phyloP scores from a whole-genome alignment of 192 early-diverging fungal species.

The Coemansia interrupta region DNA sequence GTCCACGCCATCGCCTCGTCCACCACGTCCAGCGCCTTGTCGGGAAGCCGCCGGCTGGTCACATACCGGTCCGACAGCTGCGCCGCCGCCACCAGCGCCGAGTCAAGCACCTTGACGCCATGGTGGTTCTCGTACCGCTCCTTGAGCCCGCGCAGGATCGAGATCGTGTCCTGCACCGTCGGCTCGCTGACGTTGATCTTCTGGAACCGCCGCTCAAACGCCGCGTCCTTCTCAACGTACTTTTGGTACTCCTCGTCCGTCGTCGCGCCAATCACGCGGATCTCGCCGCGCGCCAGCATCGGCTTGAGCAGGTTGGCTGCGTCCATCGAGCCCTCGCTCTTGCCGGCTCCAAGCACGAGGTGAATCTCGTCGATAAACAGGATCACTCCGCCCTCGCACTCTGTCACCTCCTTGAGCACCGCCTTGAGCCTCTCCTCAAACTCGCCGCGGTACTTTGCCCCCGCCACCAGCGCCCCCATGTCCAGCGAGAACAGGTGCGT shows the following conservation, averaged over 20 bases:
- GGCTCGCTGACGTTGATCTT: constrained; percentile 72
- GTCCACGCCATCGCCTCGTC: constrained; percentile 97
- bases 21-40: constrained; percentile 80
- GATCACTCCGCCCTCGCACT: constrained; percentile 83
- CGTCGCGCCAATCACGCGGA: constrained; percentile 94
- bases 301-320: constrained; percentile 97
- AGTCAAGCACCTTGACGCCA: constrained; percentile 68
- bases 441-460: constrained; percentile 95
- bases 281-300: constrained; percentile 95
- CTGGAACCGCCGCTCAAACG: constrained; percentile 79
- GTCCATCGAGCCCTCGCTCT: constrained; percentile 88
- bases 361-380: constrained; percentile 99
- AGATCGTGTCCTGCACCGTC: constrained; percentile 69
- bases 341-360: constrained; percentile 89
- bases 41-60: constrained; percentile 73
- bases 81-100: constrained; percentile 71
- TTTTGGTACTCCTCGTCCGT: constrained; percentile 94
- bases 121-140: constrained; percentile 77
- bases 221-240: constrained; percentile 83
- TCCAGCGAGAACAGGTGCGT: constrained; percentile 85
- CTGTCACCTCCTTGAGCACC: constrained; percentile 91
- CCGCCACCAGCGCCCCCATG: constrained; percentile 91
- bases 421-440: constrained; percentile 97
- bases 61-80: constrained; percentile 72
- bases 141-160: constrained; percentile 74